phyloP scores from a whole-genome alignment of 441 rosid species.

The Pelargonium cotyledonis region DNA sequence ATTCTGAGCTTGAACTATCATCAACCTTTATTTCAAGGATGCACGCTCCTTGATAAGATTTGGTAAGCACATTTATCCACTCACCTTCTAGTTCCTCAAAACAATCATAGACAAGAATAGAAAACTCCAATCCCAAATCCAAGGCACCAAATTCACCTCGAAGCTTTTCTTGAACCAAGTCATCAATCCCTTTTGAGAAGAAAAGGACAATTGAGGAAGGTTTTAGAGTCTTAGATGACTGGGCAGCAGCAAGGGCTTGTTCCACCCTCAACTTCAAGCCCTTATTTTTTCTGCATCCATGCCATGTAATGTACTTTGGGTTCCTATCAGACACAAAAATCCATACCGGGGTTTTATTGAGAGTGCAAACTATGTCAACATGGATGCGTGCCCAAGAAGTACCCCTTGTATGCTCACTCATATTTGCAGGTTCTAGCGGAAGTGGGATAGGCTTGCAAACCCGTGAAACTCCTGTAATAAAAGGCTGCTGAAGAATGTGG shows the following conservation, averaged over 20 bases:
- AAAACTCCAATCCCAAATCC: conserved; percentile 30
- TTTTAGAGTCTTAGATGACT: conserved; percentile 30
- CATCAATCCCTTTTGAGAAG: conserved; percentile 57
- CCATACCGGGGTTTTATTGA: conserved; percentile 49
- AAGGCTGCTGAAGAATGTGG: conserved; percentile 49
- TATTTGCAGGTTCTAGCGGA: conserved; percentile 14
- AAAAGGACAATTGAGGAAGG: conserved; percentile 62
- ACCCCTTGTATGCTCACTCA: conserved; percentile 10
- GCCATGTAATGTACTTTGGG: conserved; percentile 20
- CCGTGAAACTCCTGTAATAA: conserved; percentile 60
- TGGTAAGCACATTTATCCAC: conserved; percentile 51
- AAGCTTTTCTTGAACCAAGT: conserved; percentile 28
- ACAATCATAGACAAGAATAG: conserved; percentile 28
- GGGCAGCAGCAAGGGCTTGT: conserved; percentile 47
- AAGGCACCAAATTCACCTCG: conserved; percentile 44
- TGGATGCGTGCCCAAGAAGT: conserved; percentile 29
- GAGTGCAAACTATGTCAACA: conserved; percentile 65
- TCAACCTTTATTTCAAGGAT: conserved; percentile 52
- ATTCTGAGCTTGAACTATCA: conserved; percentile 15
- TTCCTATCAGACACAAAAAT: conserved; percentile 23
- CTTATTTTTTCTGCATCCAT: conserved; percentile 26
- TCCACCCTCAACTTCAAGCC: conserved; percentile 51
- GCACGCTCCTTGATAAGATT: conserved; percentile 40
- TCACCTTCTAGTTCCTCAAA: conserved; percentile 44
- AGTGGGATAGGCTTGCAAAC: conserved; percentile 54